Base-by-base conservation (phyloP, 1,284 basidiomycete species). In the Irpex rosettiformis region DNA sequence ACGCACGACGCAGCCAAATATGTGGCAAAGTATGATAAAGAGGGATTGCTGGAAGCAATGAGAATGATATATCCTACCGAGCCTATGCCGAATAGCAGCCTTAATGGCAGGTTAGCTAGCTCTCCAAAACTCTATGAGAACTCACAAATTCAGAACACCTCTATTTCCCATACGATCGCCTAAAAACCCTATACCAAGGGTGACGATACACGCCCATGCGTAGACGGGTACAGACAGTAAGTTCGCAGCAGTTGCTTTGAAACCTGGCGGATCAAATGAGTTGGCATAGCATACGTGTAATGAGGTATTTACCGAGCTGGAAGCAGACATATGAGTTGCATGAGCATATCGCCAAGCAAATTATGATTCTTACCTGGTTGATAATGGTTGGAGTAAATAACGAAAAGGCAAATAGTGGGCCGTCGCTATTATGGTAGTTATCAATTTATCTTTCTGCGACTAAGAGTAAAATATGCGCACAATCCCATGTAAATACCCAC, bases 381-480 rank as follows among this genome's bases (percentile, higher is more conserved):
- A 83, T 79, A 56, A 82, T 81, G 3, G 77, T 81, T 1, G 83
- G 83, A 0, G 79, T 77, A 65, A 85, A 85, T 0, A 84, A 69
- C 1, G 77, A 77, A 64, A 84, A 84, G 0, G 81, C 79, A 56
- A 77, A 85, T 29, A 85, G 67, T 0, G 83, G 82, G 3, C 76
- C 77, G 56, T 80, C 76, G 57, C 79, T 78, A 55, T 48, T 25
- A 27, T 10, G 18, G 54, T 16, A n/a, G n/a, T n/a, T n/a, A n/a
- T n/a, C n/a, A n/a, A n/a, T n/a, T n/a, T n/a, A n/a, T n/a, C n/a
- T n/a, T n/a, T n/a, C n/a, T n/a, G n/a, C n/a, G n/a, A n/a, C n/a
- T n/a, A n/a, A n/a, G n/a, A n/a, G n/a, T n/a, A n/a, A n/a, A n/a
- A 3, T 0, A 21, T 10, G 62, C 73, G 63, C 61, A 80, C 76